Conservation (phyloP, 2,329 filamentous ascomycete genomes). For the Penicillium verrucosum region DNA sequence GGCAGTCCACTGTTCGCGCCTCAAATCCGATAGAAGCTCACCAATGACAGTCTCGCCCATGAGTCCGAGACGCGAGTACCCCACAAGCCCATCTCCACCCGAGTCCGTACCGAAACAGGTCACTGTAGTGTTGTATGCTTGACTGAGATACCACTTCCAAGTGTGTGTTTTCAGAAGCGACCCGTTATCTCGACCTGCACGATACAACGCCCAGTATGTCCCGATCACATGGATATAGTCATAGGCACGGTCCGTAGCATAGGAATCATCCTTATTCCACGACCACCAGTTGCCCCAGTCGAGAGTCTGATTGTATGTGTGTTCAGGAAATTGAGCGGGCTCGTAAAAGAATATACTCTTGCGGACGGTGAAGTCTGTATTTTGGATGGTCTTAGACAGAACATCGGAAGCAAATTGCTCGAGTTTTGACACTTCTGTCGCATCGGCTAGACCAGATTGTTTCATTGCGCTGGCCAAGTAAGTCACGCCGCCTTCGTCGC, state of each 20-base stretch:
- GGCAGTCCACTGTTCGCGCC: conserved; percentile 10
- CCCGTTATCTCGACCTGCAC: conserved; percentile 51
- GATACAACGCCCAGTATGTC: conserved; percentile 58
- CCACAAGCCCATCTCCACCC: conserved; percentile 35
- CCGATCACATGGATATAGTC: conserved; percentile 58
- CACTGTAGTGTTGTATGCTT: neutral
- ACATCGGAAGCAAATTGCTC: neutral
- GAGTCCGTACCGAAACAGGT: conserved; percentile 34
- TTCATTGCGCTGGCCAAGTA: neutral
- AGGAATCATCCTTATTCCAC: conserved; percentile 27
- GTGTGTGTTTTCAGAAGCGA: conserved; percentile 12
- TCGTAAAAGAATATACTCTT: neutral
- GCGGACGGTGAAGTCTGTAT: neutral
- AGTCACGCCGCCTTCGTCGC: neutral
- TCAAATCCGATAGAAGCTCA: conserved; percentile 34
- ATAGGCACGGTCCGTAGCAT: conserved; percentile 52
- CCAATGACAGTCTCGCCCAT: conserved; percentile 56
- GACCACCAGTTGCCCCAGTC: neutral
- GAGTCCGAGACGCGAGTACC: conserved; percentile 35
- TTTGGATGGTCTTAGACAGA: neutral
- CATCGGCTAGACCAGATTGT: neutral
- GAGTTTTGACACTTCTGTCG: neutral
- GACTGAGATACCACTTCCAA: neutral
- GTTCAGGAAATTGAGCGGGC: neutral
- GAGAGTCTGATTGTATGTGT: neutral